These are phyloP conservation scores for Penicillium frequentans DNA, from an alignment of 2,329 filamentous ascomycete genomes.

Conservation along the genomic window DNA sequence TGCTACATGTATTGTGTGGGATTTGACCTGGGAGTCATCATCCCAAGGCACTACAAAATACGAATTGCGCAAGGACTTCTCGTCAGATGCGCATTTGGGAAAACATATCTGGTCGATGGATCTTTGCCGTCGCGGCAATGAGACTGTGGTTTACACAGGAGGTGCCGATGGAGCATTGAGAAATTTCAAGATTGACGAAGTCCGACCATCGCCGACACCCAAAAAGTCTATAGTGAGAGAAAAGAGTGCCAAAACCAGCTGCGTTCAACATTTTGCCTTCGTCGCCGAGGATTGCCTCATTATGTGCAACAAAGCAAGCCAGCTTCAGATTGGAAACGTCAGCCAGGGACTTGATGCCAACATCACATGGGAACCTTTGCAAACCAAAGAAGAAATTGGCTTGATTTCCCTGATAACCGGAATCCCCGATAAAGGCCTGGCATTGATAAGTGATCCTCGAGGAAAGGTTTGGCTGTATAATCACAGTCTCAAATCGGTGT, in stretches of 20 bases:
- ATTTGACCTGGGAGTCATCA: constrained; percentile 44
- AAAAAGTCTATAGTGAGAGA: neutral
- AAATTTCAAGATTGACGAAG: constrained; percentile 26
- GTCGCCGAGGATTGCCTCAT: constrained; percentile 36
- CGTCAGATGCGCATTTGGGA: constrained; percentile 69
- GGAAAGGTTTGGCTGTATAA: constrained; percentile 37
- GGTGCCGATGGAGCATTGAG: constrained; percentile 75
- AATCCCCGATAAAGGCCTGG: constrained; percentile 30
- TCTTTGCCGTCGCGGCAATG: constrained; percentile 28
- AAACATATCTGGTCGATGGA: constrained; percentile 88
- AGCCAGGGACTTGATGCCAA: constrained; percentile 8
- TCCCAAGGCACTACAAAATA: constrained; percentile 15
- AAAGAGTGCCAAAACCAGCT: constrained; percentile 9
- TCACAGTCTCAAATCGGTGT: constrained; percentile 31
- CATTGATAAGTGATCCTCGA: constrained; percentile 34
- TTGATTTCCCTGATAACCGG: constrained; percentile 33
- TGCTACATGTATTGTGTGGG: constrained; percentile 73
- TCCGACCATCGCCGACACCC: neutral
- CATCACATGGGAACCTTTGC: constrained; percentile 30
- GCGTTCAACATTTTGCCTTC: constrained; percentile 34
- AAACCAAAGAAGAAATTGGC: constrained; percentile 29
- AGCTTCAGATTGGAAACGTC: constrained; percentile 32
- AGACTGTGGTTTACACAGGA: constrained; percentile 64
- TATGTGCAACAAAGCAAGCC: constrained; percentile 28
- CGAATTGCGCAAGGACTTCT: constrained; percentile 46